Base-by-base conservation (phyloP, 768 basidiomycete genomes). In the Auricularia auricula-judae region DNA sequence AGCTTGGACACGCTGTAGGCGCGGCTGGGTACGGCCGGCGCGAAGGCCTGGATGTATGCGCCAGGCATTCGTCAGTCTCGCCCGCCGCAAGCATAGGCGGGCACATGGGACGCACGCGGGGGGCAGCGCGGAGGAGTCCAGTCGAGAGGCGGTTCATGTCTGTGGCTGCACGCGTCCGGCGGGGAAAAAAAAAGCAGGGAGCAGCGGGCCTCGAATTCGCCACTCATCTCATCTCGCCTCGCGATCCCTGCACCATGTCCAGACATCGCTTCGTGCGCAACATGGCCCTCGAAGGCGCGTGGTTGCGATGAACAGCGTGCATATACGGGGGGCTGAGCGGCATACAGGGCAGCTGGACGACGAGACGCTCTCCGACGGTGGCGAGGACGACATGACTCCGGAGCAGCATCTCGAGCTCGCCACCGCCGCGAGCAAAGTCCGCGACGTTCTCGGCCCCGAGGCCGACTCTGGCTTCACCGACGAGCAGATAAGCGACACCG, bases 211-310 rank as follows among this genome's bases (percentile, higher is more conserved):
- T 77, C 14, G 23, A 64, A 64, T 59, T 10, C 63, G 64, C 39
- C 39, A 14, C 39, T 14, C 1, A 51, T 44, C 47, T 51, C 47
- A 51, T 51, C 47, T 65, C 64, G 66, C 67, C 8, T 14, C 39
- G 39, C 39, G 39, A 42, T 61, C 62, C 29, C 29, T 29, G 29
- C 29, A 74, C 63, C 65, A 93, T 98, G 93, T 98, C 96, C 4
- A 82, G 97, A 74, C 97, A 98, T 76, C 86, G 94, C 72, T 83
- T 87, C 75, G 81, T 98, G 67, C 82, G 90, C 67, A 93, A 94
- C 76, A 77, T 98, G 35, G 86, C 97, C 74, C 78, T 97, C 51
- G 79, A 84, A 65, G 87, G 89, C 87, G 58, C 35, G 74, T 65
- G 60, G 39, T 3, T 21, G 56, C 42, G 35, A 3, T 10, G 29